Base-by-base conservation (phyloP, 2,329 filamentous ascomycete genomes). In the Xylariaceae sp. region DNA sequence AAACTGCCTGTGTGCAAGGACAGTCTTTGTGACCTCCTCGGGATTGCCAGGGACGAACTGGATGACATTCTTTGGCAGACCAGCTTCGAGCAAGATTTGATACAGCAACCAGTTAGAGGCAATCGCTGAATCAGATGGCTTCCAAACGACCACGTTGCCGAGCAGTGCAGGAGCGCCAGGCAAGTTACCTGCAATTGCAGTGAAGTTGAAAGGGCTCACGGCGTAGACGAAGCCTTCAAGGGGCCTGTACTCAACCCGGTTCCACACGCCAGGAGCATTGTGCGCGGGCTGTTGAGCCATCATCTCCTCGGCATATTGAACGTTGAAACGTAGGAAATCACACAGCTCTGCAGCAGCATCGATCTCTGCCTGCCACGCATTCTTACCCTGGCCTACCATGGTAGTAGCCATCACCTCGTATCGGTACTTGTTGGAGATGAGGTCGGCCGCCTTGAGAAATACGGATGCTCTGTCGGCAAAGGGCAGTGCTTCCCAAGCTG, bases 311-410 rank as follows among this genome's bases (percentile, higher is more conserved):
- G 93, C 93, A 67, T 94, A 97, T 70, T 92, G 85, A 48, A 97
- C 93, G 67, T 94, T 94, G 78, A 97, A 96, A 67, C 91, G 84
- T 69, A 97, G 77, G 74, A 97, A 97, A 70, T 99, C 93, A 62
- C 84, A 87, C 63, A 96, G 75, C 78, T 99, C 94, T 9, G 93
- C 93, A 16, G 93, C 93, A 38, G 92, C 82, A 71, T 97, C 93
- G 59, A 97, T 97, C 79, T 99, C 93, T n/a, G 94, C 93, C 74
- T 99, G 93, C 91, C 91, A 97, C 44, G 90, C 90, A 71, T 97
- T 97, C 83, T 97, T 97, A 65, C 94, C 93, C 74, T 99, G 93
- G 55, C 93, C 94, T 31, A 96, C 78, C 84, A 97, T 96, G 13
- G 94, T 97, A 42, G 90, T 84, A 7, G 94, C 93, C 89, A 97